Evolutionary conservation across 768 basidiomycete species (phyloP), one percentile per base, ranked within the genome.

Genomic region (Ramaria sp.): DNA sequence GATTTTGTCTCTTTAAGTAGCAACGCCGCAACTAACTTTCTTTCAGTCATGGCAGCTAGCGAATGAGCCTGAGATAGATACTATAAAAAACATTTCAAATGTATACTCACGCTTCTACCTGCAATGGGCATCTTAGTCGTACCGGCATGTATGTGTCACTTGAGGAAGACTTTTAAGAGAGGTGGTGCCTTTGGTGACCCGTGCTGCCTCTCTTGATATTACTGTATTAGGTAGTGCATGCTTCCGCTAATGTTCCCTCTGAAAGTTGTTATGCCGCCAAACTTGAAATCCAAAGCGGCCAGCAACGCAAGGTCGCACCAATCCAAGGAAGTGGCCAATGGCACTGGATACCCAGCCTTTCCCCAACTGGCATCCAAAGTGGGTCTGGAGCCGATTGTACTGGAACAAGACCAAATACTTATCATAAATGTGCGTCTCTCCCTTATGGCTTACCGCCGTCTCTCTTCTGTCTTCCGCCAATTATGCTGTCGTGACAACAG

Each of bases 21-120:
- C 12, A 43, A 31, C 51, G 60, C 24, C 62, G 43, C 22, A 20
- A 38, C 62, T 70, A 50, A 60, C 37, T 1, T n/a, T 15, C 24
- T 43, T 59, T 53, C 60, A 92, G 90, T 93, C 70, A 93, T 93
- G 91, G 88, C 91, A 10, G 90, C 91, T 63, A 90, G 86, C 82
- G 88, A 88, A 37, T 22, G 30, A 51, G n/a, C 19, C 15, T 39
- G 34, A 34, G 12, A 53, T 13, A 37, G 34, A 37, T 37, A 37
- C 34, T 10, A 13, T 34, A 34, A 34, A 34, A 34, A 37, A 13
- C 27, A 27, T 37, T 37, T 37, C 34, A 37, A 37, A 37, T 37
- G 34, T 37, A 37, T 37, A 10, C 13, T 37, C 34, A 13, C 9
- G 13, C 13, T 37, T 34, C 34, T 37, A 37, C 34, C 34, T 10